Evolutionary conservation across 2,329 filamentous ascomycete genomes (phyloP), one percentile per base, ranked within the genome.

Genomic region (Elsinoe perseae): DNA sequence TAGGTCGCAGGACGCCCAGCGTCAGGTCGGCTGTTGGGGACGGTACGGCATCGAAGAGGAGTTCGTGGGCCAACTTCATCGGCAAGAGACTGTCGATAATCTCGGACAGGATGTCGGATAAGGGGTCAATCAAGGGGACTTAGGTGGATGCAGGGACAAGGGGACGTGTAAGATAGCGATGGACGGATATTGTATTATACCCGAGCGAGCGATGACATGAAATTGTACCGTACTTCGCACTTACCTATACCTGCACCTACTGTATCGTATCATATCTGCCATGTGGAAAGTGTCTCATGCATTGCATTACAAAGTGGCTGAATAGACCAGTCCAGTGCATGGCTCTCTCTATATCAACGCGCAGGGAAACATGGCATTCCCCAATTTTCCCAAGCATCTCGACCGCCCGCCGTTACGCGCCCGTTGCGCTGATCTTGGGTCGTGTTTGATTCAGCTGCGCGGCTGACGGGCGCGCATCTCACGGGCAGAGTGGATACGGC

Each of bases 11-110:
- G 27, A 44, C 38, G 28, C 36, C 36, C n/a, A 56, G 40, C 20
- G 38, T 52, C 48, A 52, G 48, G n/a, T 36, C 42, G n/a, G 25
- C 34, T 38, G 30, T 16, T 12, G 53, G 48, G 6, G 53, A 36
- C 9, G 53, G 53, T 9, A 48, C 25, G 23, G 21, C 23, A 27
- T 56, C 53, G 10, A 56, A 56, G 53, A 44, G 53, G 40, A 56
- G 40, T 18, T 56, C 53, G 12, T 56, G 48, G 48, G 48, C 48
- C n/a, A 34, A 28, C 30, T 52, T 34, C 48, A 52, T 52, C 21
- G 48, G 48, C 18, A 52, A 52, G 32, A 7, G 48, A 16, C 30
- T 52, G 28, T 52, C 48, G 28, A 23, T 52, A n/a, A 52, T 52
- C 30, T 52, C 48, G n/a, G 48, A 52, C 20, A 52, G 30, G 48